These are phyloP conservation scores for Phytophthora sansomeana DNA, from an alignment of 352 stramenopile species.

Conservation along the genomic window DNA sequence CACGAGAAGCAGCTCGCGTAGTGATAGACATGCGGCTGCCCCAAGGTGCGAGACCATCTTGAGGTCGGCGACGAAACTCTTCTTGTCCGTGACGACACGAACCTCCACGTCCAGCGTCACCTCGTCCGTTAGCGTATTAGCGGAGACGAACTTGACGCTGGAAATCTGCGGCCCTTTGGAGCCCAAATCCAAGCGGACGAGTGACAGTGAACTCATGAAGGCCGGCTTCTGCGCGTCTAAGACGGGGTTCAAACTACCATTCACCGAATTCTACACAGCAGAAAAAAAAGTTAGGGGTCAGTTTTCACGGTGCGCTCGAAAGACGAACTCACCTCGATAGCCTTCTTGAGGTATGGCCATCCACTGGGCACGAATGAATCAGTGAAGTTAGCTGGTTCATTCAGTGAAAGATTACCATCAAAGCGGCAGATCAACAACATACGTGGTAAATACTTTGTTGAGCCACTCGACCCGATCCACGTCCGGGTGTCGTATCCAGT, in stretches of 20 bases:
- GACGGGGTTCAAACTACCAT: conserved; percentile 65
- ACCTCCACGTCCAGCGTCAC: conserved; percentile 79
- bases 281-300: neutral
- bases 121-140: conserved; percentile 63
- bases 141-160: conserved; percentile 77
- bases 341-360: conserved; percentile 81
- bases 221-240: conserved; percentile 65
- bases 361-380: conserved; percentile 37
- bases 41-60: conserved; percentile 73
- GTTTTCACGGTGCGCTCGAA: neutral
- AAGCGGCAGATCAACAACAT: conserved; percentile 8
- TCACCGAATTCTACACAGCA: conserved; percentile 64
- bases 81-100: conserved; percentile 67
- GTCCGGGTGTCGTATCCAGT: conserved; percentile 67
- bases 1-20: conserved; percentile 75
- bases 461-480: conserved; percentile 82
- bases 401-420: neutral
- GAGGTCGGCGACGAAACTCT: conserved; percentile 67
- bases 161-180: conserved; percentile 62
- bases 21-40: conserved; percentile 59
- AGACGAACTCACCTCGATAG: conserved; percentile 58
- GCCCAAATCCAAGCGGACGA: conserved; percentile 70
- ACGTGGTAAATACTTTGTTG: conserved; percentile 73
- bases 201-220: conserved; percentile 73
- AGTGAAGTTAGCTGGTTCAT: conserved; percentile 4